Base-by-base conservation (phyloP, 176 grass and related monocot species). In the Avena eriantha region DNA sequence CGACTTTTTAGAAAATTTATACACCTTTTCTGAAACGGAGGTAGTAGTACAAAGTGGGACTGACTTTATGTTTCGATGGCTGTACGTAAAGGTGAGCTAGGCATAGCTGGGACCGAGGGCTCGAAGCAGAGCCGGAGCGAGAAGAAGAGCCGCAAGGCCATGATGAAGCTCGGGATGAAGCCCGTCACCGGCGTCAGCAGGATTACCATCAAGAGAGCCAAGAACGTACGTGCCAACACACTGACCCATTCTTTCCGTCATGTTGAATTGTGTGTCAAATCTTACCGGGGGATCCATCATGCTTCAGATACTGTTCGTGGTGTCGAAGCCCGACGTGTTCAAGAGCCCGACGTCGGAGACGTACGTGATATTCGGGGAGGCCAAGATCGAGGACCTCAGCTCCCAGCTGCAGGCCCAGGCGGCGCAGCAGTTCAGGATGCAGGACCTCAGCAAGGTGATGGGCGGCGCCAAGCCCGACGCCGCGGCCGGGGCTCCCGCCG, bases 131-230 rank as follows among this genome's bases (percentile, higher is more conserved):
- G 92, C 81, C 78, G 95, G 80, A 97, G 95, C 58, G 92, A 94
- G 88, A 97, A 97, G 80, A 97, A 97, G 83, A 94, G 95, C 88
- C 95, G 95, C 81, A 97, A 97, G 90, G 95, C 90, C 80, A 97
- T 94, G 95, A 88, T 97, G 86, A 97, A 97, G 88, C 95, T 97
- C 55, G 95, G 95, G 36, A 97, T 97, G 95, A 97, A 97, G 78
- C 88, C 92, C 39, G 86, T 94, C 80, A 91, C 92, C 3, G 95
- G 92, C 11, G 95, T 97, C 68, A 97, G 53, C 76, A 92, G 95
- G 80, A 93, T 97, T 73, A 94, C 92, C 53, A 94, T 97, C 41
- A 94, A 92, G 18, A 84, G 92, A 78, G 88, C 95, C 68, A 97
- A 97, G 87, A 97, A 97, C 78, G 92, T 97, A 78, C 80, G 89